These are phyloP conservation scores for Whalleya microplaca DNA, from an alignment of 2,329 filamentous ascomycete species.

Conservation along the genomic window DNA sequence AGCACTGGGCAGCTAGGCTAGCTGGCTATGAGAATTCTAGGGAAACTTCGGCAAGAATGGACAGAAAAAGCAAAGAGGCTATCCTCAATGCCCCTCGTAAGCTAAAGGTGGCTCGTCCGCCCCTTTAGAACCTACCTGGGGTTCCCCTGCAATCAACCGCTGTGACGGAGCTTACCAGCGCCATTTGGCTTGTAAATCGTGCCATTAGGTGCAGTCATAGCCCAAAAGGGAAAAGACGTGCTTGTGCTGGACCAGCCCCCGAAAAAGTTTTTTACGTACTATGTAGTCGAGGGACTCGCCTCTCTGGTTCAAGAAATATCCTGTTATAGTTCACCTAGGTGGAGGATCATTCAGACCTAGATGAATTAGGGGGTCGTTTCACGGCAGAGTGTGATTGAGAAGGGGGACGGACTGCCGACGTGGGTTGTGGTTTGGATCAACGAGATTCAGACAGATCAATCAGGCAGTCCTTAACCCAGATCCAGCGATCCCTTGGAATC, in stretches of 20 bases:
- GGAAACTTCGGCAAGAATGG: slow-evolving; percentile 13
- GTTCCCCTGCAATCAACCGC: slow-evolving; percentile 12
- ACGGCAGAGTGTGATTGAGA: slow-evolving; percentile 5
- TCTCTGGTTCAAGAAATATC: not conserved
- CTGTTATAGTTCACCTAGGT: not conserved
- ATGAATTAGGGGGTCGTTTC: not conserved
- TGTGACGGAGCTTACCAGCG: slow-evolving; percentile 6
- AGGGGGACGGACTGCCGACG: not conserved
- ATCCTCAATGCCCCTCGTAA: slow-evolving; percentile 14
- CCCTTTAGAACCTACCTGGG: slow-evolving; percentile 9
- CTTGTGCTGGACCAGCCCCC: slow-evolving; percentile 2
- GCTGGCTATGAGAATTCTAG: slow-evolving; percentile 4
- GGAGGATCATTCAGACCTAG: not conserved
- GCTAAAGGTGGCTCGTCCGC: not conserved
- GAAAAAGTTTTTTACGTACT: not conserved
- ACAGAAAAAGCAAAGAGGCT: slow-evolving; percentile 21
- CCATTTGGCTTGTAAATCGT: slow-evolving; percentile 10
- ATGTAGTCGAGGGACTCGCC: not conserved
- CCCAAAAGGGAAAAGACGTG: slow-evolving; percentile 6
- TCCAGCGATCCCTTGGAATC: slow-evolving; percentile 28
- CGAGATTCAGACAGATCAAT: slow-evolving; percentile 20
- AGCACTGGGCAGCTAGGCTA: not conserved
- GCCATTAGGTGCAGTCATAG: slow-evolving; percentile 5
- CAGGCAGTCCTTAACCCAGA: slow-evolving; percentile 30
- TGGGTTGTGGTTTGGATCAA: slow-evolving; percentile 7